Evolutionary conservation across 805 yeast species (phyloP).

Genomic region (Wickerhamomyces silvicola): DNA sequence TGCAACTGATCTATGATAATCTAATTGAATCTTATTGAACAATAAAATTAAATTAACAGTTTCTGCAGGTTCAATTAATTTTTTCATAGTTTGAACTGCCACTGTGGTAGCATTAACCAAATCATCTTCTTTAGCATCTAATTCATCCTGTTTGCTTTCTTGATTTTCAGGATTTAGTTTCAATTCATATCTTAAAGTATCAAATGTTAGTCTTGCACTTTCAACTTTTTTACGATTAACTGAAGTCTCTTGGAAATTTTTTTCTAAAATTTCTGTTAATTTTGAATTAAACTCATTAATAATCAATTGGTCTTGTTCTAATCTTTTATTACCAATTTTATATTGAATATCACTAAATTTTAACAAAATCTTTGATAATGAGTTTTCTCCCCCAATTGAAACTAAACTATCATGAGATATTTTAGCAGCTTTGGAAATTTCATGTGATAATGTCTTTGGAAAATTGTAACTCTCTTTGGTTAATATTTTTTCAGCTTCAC

Average conservation of each 20-base stretch:
- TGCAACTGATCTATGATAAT: constrained; percentile 50
- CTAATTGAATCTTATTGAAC: constrained; percentile 64
- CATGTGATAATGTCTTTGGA: constrained; percentile 73
- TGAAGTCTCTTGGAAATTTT: constrained; percentile 54
- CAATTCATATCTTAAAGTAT: constrained; percentile 57
- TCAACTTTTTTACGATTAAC: constrained; percentile 64
- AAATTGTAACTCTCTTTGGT: constrained; percentile 22
- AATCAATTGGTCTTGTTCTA: constrained; percentile 62
- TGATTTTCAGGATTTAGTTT: constrained; percentile 23
- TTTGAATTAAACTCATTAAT: constrained; percentile 52
- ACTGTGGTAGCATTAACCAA: constrained; percentile 70
- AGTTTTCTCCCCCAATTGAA: constrained; percentile 22
- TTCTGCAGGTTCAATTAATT: constrained; percentile 61
- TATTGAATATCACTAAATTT: constrained; percentile 50
- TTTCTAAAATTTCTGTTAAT: constrained; percentile 44
- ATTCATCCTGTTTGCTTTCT: constrained; percentile 11
- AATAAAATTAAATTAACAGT: constrained; percentile 55
- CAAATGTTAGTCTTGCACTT: constrained; percentile 62
- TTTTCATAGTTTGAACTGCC: constrained; percentile 77
- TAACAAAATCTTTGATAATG: constrained; percentile 23
- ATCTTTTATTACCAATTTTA: constrained; percentile 60
- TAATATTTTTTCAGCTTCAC: constrained; percentile 57
- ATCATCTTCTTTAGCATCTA: constrained; percentile 67
- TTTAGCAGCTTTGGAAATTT: constrained; percentile 50
- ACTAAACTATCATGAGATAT: constrained; percentile 42